Base-by-base conservation (phyloP, 352 stramenopile species). In the Pythium phragmitis region DNA sequence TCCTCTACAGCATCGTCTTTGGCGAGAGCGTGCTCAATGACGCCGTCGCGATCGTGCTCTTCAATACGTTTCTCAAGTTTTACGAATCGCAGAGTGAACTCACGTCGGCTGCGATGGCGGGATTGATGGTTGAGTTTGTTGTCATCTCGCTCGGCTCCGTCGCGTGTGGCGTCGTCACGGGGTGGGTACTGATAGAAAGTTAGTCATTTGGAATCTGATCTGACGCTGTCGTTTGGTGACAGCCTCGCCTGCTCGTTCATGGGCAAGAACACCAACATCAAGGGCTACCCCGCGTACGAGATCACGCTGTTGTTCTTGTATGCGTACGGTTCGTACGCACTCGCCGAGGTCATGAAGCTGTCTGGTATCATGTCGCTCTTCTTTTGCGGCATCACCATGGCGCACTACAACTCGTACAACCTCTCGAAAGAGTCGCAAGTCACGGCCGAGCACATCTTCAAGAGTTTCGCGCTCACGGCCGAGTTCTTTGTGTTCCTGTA, bases 21-120 rank as follows among this genome's bases (percentile, higher is more conserved):
- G 97, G 97, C 46, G 97, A 99, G 60, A 97, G 83, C 58, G 96
- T 99, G 14, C 68, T 99, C 34, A 99, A 99, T 66, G 97, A 99
- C 77, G 96, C 97, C 1, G 92, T 99, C 37, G 92, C 93, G 16
- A 99, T 99, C 77, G 96, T 98, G 34, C 75, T 99, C 4, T 99
- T 99, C 77, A 96, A 98, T 58, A 98, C 93, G 9, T 98, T 98
- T 71, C 76, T 95, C 11, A 94, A 96, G 74, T 91, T 91, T 57
- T 76, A 89, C 52, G 84, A 96, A 45, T 95, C 88, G 9, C 77
- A 79, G 36, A 83, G 74, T 26, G 82, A 88, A 55, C 92, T 96
- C 50, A 85, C 85, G 8, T 74, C 73, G 5, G 63, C 60, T 13
- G 79, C 88, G n/a, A 77, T 91, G 4, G 72, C 69, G 12, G 70